These are phyloP conservation scores for Erodium moschatum DNA, from an alignment of 441 rosid species.

Conservation along the genomic window DNA sequence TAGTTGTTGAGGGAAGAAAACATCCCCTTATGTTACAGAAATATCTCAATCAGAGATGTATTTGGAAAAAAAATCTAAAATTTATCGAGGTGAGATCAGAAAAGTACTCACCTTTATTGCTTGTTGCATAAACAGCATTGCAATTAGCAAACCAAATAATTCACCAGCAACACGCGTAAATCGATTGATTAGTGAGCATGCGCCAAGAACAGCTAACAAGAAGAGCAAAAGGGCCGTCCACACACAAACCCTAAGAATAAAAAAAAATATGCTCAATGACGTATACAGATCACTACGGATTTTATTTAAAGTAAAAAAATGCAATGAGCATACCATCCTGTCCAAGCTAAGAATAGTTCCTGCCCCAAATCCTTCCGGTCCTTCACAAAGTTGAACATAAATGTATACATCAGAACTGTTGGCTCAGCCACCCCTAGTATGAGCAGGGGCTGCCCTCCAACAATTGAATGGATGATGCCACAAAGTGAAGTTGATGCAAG, in stretches of 20 bases:
- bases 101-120: slow-evolving; percentile 53
- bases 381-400: slow-evolving; percentile 66
- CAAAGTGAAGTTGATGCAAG: slow-evolving; percentile 70
- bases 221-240: slow-evolving; percentile 72
- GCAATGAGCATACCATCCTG: slow-evolving; percentile 50
- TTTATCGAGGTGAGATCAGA: slow-evolving; percentile 9
- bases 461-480: slow-evolving; percentile 57
- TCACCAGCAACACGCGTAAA: slow-evolving; percentile 78
- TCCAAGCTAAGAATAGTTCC: slow-evolving; percentile 66
- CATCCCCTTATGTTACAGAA: background rate
- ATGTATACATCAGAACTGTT: slow-evolving; percentile 70
- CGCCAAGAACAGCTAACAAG: slow-evolving; percentile 56
- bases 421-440: slow-evolving; percentile 83
- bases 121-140: slow-evolving; percentile 82
- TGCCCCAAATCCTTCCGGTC: slow-evolving; percentile 65
- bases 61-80: slow-evolving; percentile 2
- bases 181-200: slow-evolving; percentile 73
- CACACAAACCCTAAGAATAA: slow-evolving; percentile 54
- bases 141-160: slow-evolving; percentile 71
- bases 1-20: background rate
- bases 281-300: background rate
- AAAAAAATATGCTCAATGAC: slow-evolving; percentile 20
- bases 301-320: slow-evolving; percentile 13
- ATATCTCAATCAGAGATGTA: background rate
- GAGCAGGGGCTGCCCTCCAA: slow-evolving; percentile 75